These are phyloP conservation scores for Neopestalotiopsis sp. DNA, from an alignment of 2,329 filamentous ascomycete species.

Conservation along the genomic window DNA sequence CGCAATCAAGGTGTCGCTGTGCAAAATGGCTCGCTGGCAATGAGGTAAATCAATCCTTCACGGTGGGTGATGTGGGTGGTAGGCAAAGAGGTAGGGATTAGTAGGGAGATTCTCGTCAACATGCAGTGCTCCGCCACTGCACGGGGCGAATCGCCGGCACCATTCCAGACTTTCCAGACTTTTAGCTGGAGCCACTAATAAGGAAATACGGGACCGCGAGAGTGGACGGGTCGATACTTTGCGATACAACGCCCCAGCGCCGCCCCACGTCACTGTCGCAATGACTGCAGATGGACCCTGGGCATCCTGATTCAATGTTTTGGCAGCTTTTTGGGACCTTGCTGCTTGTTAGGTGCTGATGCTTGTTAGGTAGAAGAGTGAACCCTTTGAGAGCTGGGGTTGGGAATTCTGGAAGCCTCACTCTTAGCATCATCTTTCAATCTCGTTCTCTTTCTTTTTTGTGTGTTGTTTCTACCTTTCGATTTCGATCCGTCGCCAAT, in stretches of 20 bases:
- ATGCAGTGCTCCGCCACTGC: conserved; percentile 9
- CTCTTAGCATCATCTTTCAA: background rate
- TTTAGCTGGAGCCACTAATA: background rate
- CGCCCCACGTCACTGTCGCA: conserved; percentile 14
- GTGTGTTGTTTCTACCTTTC: background rate
- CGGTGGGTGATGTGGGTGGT: background rate
- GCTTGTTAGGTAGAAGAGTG: background rate
- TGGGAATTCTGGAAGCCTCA: conserved; percentile 5
- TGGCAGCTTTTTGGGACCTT: background rate
- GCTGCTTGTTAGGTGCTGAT: background rate
- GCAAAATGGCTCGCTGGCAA: background rate
- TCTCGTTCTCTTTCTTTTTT: background rate
- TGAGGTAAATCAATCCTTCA: background rate
- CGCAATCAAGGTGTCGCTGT: background rate
- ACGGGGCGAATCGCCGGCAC: conserved; percentile 6
- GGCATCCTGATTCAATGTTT: conserved; percentile 1
- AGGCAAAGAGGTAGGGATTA: background rate
- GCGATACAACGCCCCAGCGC: background rate
- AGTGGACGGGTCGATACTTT: background rate
- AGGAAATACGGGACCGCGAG: conserved; percentile 8
- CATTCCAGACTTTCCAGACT: background rate
- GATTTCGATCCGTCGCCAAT: background rate
- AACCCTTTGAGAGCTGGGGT: background rate
- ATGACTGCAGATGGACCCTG: conserved; percentile 4
- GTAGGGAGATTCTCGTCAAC: background rate